phyloP scores from a whole-genome alignment of 176 grass and related monocot genomes.

The Themeda triandra region DNA sequence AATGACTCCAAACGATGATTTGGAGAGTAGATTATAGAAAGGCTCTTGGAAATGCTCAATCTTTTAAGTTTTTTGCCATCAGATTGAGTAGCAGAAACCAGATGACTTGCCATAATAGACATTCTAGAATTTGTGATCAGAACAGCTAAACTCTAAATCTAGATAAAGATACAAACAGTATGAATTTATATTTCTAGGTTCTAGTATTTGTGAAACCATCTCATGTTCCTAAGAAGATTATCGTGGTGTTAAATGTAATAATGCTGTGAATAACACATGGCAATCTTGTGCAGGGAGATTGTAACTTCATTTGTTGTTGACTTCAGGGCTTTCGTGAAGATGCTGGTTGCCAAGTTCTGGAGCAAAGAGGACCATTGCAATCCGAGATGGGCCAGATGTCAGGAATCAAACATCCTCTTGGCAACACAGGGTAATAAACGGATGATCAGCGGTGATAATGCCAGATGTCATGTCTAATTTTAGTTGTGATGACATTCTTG shows the following conservation, averaged over 20 bases:
- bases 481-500: conserved; percentile 13
- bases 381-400: conserved; percentile 64
- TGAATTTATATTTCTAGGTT: background rate
- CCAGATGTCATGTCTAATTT: conserved; percentile 43
- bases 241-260: background rate
- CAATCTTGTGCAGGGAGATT: conserved; percentile 77
- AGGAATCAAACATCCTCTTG: conserved; percentile 65
- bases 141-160: background rate
- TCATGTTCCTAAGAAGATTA: conserved; percentile 11
- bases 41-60: background rate
- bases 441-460: conserved; percentile 42
- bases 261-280: background rate
- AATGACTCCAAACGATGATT: too few species aligned
- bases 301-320: conserved; percentile 89
- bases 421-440: conserved; percentile 58
- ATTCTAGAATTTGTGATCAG: background rate
- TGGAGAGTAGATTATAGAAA: too few species aligned
- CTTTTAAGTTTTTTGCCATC: background rate
- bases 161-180: background rate
- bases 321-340: conserved; percentile 89
- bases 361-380: conserved; percentile 52
- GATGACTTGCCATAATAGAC: background rate
- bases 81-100: background rate
- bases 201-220: conserved; percentile 6
- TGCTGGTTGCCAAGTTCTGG: conserved; percentile 74